Evolutionary conservation across 805 yeast species (phyloP).

Genomic region (Schwanniomyces yamadae): DNA sequence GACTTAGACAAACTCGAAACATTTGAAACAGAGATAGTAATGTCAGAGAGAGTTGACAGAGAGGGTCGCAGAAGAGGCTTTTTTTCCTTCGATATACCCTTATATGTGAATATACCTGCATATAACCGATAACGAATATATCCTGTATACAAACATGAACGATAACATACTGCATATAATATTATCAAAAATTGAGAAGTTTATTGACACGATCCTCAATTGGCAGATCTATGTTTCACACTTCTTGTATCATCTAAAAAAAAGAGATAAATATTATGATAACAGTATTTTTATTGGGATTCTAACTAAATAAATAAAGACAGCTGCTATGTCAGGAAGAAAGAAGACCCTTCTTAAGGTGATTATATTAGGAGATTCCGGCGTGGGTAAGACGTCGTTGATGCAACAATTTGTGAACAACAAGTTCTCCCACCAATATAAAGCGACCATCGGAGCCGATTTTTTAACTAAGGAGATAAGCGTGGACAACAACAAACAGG

Average conservation of each 20-base stretch:
- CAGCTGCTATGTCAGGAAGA: slow-evolving; percentile 50
- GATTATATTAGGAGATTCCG: slow-evolving; percentile 93
- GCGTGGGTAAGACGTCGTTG: slow-evolving; percentile 94
- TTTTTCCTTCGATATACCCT: too few relatives aligned
- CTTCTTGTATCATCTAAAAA: too few relatives aligned
- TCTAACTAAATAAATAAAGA: neutral
- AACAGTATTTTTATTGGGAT: neutral
- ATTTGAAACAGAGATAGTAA: too few relatives aligned
- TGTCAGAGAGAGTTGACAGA: too few relatives aligned
- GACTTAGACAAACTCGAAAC: too few relatives aligned
- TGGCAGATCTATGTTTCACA: neutral
- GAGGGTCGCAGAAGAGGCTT: too few relatives aligned
- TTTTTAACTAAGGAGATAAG: slow-evolving; percentile 87
- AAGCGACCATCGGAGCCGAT: slow-evolving; percentile 98
- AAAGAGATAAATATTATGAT: neutral
- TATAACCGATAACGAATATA: too few relatives aligned
- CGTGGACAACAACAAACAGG: slow-evolving; percentile 67
- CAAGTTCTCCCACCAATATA: slow-evolving; percentile 92
- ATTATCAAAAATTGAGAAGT: too few relatives aligned
- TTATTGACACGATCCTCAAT: neutral
- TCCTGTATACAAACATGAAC: too few relatives aligned
- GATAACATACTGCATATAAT: too few relatives aligned
- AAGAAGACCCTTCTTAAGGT: slow-evolving; percentile 80
- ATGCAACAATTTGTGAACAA: slow-evolving; percentile 97
- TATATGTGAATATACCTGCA: too few relatives aligned